A percentile compares a stretch with the other conserved stretches of the same genome.
These are phyloP conservation scores for Cystofilobasidium macerans DNA, from an alignment of 768 basidiomycete species.

Conservation along the genomic window DNA sequence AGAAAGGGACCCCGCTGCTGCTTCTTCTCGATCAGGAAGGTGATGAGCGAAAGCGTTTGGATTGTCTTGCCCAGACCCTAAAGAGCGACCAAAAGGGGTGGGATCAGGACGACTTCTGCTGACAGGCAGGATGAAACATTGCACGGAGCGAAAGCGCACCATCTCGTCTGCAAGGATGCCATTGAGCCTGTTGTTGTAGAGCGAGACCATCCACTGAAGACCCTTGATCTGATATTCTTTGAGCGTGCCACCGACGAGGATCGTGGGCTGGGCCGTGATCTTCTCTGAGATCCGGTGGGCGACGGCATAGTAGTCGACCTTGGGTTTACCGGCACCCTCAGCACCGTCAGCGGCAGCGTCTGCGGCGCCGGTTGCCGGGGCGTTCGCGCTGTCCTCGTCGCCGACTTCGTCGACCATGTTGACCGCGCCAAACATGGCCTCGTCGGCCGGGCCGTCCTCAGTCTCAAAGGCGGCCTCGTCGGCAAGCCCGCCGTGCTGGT, in stretches of 20 bases:
- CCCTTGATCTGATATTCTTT: conserved; percentile 95
- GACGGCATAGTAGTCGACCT: conserved; percentile 91
- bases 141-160: conserved; percentile 32
- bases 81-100: conserved; percentile 12
- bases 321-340: conserved; percentile 51
- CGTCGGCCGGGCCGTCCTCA: conserved; percentile 29
- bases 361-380: no score
- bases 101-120: conserved; percentile 38
- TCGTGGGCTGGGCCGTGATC: conserved; percentile 44
- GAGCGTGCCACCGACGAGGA: conserved; percentile 50
- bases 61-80: conserved; percentile 38
- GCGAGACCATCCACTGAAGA: conserved; percentile 94
- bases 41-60: conserved; percentile 51
- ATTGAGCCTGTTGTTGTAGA: conserved; percentile 91
- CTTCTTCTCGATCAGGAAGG: conserved; percentile 86
- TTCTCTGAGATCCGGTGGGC: conserved; percentile 87
- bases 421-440: conserved; percentile 36
- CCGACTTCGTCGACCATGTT: conserved; percentile 54
- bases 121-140: background rate
- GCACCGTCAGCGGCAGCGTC: conserved; percentile 42
- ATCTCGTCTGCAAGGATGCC: conserved; percentile 75
- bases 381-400: conserved; percentile 57
- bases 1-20: conserved; percentile 86
- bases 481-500: conserved; percentile 28
- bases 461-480: conserved; percentile 36